Percentiles rank a stretch among this genome's conserved stretches.
Conservation (phyloP, 352 stramenopile species). For the Discostella stelligera region DNA sequence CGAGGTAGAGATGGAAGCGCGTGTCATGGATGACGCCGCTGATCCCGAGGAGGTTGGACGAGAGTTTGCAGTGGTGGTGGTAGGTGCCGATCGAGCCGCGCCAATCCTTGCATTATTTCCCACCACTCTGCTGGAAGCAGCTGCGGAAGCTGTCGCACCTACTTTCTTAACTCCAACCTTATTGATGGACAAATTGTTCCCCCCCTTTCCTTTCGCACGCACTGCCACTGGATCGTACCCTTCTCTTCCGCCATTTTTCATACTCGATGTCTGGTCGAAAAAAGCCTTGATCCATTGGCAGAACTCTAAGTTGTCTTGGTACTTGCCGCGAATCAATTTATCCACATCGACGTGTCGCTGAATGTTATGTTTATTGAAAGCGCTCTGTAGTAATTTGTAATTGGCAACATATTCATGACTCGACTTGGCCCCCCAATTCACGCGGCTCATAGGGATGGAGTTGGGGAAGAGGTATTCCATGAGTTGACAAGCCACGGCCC, state of each 20-base stretch:
- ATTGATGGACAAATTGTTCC: constrained; percentile 55
- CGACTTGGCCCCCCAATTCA: constrained; percentile 96
- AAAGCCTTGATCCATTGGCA: constrained; percentile 96
- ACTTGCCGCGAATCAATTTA: constrained; percentile 96
- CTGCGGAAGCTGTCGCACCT: constrained; percentile 1
- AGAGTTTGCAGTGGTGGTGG: background rate
- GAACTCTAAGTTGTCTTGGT: constrained; percentile 99
- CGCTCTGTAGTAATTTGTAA: constrained; percentile 99
- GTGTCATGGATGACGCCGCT: constrained; percentile 6
- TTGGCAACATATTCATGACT: constrained; percentile 99
- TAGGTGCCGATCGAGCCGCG: background rate
- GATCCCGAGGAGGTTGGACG: background rate
- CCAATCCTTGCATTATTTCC: background rate
- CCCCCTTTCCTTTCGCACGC: constrained; percentile 92
- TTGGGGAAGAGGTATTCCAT: constrained; percentile 88
- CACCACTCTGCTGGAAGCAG: constrained; percentile 2
- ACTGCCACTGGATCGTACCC: constrained; percentile 91
- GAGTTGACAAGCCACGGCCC: constrained; percentile 96
- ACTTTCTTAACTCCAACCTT: background rate
- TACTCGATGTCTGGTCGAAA: constrained; percentile 78
- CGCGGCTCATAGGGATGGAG: constrained; percentile 93
- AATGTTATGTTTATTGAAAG: constrained; percentile 94
- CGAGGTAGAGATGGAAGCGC: background rate
- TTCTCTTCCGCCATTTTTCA: constrained; percentile 58
- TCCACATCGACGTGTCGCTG: constrained; percentile 96